phyloP scores from a whole-genome alignment of 208 protist species.

The Zelonia costaricensis region DNA sequence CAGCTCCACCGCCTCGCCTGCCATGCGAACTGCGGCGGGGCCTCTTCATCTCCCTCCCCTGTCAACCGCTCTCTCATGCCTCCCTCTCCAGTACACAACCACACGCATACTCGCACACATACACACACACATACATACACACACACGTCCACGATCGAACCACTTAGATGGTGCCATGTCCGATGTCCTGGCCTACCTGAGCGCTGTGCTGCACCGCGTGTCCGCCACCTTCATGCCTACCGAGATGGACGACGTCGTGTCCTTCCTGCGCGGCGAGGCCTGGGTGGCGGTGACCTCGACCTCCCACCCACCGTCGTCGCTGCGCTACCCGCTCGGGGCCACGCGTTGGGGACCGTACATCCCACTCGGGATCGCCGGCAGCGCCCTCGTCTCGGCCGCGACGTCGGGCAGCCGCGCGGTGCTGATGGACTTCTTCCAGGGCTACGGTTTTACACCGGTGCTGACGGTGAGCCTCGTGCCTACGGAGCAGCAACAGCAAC shows the following conservation, averaged over 20 bases:
- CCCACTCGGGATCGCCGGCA: slow-evolving; percentile 62
- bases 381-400: slow-evolving; percentile 40
- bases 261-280: slow-evolving; percentile 46
- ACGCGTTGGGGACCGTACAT: slow-evolving; percentile 51
- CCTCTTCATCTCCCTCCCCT: not conserved
- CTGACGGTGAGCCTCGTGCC: slow-evolving; percentile 45
- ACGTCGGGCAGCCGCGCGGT: slow-evolving; percentile 37
- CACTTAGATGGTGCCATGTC: slow-evolving; percentile 33
- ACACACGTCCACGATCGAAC: not conserved
- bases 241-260: slow-evolving; percentile 51
- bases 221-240: slow-evolving; percentile 59
- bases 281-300: slow-evolving; percentile 9
- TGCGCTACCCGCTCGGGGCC: slow-evolving; percentile 30
- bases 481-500: slow-evolving; percentile 19
- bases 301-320: not conserved
- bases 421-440: slow-evolving; percentile 50
- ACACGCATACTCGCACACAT: slow-evolving; percentile 10
- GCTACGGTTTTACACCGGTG: slow-evolving; percentile 45
- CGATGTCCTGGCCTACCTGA: slow-evolving; percentile 56
- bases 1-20: too few species aligned
- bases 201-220: slow-evolving; percentile 46
- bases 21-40: too few species aligned
- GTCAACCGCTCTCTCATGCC: not conserved
- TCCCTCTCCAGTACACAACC: not conserved
- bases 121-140: slow-evolving; percentile 3